Base-by-base conservation (phyloP, 768 basidiomycete genomes). In the Hypholoma fasciculare region DNA sequence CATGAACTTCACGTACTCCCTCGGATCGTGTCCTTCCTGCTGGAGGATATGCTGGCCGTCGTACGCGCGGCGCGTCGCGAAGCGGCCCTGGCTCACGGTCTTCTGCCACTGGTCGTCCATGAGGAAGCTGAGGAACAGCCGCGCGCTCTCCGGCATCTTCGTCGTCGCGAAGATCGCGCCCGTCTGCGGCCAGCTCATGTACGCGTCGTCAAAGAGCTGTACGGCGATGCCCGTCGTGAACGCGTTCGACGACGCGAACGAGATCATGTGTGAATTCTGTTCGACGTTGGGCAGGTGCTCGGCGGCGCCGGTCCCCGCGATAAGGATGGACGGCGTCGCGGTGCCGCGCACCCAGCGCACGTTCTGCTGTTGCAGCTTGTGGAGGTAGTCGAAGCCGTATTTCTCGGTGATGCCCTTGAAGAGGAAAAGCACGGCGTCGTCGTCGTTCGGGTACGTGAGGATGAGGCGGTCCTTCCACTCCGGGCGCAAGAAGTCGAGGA, bases 361-460 rank as follows among this genome's bases (percentile, higher is more conserved):
- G 27, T 65, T 59, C 52, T 67, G 66, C 16, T 39, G 7, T n/a
- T 61, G 37, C 51, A 67, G 64, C 20, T 54, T 53, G 34, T 61
- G 23, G 57, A 66, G 51, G 51, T 59, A 62, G 19, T 53, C 47
- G 62, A 64, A 67, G 9, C 68, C 67, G 57, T 69, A 65, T 47
- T 65, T 61, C 12, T 60, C 30, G 49, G 61, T 55, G 60, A 69
- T 67, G 39, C 47, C 39, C 4, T 59, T 63, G 57, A 65, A 69
- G 48, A 69, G 62, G 47, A 62, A 69, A 44, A 69, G 64, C 26
- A 69, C 62, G 4, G 68, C 67, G 55, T 69, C 68, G 53, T 69
- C 68, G 57, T 69, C 68, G 59, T 69, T 69, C 36, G 68, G 68
- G 49, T 67, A 69, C 14, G 68, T 64, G 27, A 67, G 65, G 23